phyloP scores from a whole-genome alignment of 805 yeast genomes.

The Sungouiozyma ichnusensis region DNA sequence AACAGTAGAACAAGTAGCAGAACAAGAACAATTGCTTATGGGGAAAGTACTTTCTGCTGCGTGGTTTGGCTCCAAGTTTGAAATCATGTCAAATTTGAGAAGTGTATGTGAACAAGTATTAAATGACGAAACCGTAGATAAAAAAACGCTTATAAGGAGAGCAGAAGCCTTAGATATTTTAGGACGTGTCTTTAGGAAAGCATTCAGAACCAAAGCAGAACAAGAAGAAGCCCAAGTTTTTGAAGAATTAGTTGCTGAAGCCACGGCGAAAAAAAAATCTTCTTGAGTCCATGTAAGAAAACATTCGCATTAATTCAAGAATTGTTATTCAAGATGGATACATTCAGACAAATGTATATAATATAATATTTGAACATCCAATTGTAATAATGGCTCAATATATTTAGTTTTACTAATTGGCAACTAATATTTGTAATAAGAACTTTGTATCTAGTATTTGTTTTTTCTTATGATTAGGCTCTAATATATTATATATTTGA shows the following conservation, averaged over 20 bases:
- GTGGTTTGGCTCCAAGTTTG: slow-evolving; percentile 75
- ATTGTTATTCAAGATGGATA: not conserved
- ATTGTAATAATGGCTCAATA: not conserved
- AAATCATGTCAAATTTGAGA: slow-evolving; percentile 62
- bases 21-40: slow-evolving; percentile 61
- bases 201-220: slow-evolving; percentile 55
- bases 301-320: not conserved
- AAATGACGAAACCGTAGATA: slow-evolving; percentile 43
- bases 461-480: too few species aligned
- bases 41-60: slow-evolving; percentile 78
- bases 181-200: slow-evolving; percentile 51
- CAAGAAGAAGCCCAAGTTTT: slow-evolving; percentile 70
- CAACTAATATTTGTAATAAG: too few species aligned
- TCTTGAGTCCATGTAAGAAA: not conserved
- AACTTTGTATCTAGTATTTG: too few species aligned
- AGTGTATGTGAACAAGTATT: slow-evolving; percentile 59
- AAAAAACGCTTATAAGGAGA: slow-evolving; percentile 40
- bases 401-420: too few species aligned
- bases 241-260: slow-evolving; percentile 56
- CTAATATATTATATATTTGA: slow-evolving; percentile 1
- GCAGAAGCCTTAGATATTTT: slow-evolving; percentile 53
- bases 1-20: slow-evolving; percentile 54
- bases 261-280: slow-evolving; percentile 34
- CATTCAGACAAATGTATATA: not conserved
- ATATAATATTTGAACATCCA: not conserved